A percentile compares a stretch with the other conserved stretches of the same genome.
These are phyloP conservation scores for Fraxinus ornus DNA, from an alignment of 305 asterid species.

Conservation along the genomic window DNA sequence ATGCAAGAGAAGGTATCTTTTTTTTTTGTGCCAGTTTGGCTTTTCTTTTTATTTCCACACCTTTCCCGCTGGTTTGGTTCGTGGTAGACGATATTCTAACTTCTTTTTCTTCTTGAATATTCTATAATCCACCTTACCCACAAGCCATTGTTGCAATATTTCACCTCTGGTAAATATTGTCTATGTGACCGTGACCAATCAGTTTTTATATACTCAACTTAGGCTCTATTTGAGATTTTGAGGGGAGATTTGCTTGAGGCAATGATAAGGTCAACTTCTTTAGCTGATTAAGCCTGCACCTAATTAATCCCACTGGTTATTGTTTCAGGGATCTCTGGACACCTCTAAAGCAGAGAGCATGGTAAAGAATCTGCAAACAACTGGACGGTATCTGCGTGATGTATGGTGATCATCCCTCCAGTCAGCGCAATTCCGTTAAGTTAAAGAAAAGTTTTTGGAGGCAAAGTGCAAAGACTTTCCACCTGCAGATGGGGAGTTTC, in stretches of 20 bases:
- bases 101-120: not conserved
- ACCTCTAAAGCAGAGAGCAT: constrained; percentile 82
- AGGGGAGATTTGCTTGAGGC: not conserved
- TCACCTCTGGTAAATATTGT: not conserved
- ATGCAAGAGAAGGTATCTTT: constrained; percentile 28
- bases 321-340: constrained; percentile 79
- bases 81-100: not conserved
- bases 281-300: not conserved
- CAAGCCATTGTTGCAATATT: not conserved
- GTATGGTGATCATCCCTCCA: constrained; percentile 60
- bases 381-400: constrained; percentile 82
- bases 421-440: not conserved
- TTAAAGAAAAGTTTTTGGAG: not conserved
- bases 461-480: constrained; percentile 26
- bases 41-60: constrained; percentile 17
- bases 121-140: not conserved
- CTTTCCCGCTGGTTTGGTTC: not conserved
- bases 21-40: constrained; percentile 6
- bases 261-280: not conserved
- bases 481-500: constrained; percentile 21
- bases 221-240: not conserved
- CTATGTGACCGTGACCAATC: not conserved
- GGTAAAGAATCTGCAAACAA: constrained; percentile 84
- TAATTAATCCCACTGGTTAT: not conserved
- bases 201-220: not conserved